Conservation (phyloP, 2,329 filamentous ascomycete genomes). For the Pochonia chlamydosporia region DNA sequence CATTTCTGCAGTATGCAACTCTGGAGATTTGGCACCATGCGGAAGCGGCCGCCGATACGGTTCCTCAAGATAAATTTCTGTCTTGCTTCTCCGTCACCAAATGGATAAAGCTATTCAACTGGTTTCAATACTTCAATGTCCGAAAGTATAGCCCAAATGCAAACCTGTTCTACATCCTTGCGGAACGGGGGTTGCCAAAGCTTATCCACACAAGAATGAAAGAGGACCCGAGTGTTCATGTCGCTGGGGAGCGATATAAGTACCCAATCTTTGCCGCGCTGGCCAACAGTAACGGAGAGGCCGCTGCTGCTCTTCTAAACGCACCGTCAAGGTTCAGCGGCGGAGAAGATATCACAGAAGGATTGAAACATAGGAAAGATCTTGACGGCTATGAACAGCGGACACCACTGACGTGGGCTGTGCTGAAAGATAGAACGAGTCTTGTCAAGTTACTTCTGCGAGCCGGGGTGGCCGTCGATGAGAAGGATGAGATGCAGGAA, state of each 20-base stretch:
- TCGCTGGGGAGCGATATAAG: constrained; percentile 23
- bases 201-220: constrained; percentile 23
- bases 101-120: constrained; percentile 26
- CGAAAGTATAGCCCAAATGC: too few relatives aligned
- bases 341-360: too few relatives aligned
- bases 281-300: too few relatives aligned
- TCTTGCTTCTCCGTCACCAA: constrained; percentile 15
- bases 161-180: constrained; percentile 29
- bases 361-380: too few relatives aligned
- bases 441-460: too few relatives aligned
- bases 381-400: too few relatives aligned
- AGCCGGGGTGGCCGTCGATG: too few relatives aligned
- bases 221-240: constrained; percentile 14
- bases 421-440: too few relatives aligned
- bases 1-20: constrained; percentile 42
- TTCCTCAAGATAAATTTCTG: constrained; percentile 27
- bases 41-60: constrained; percentile 22
- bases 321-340: too few relatives aligned
- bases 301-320: too few relatives aligned
- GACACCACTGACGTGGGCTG: too few relatives aligned
- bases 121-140: constrained; percentile 22
- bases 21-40: constrained; percentile 34
- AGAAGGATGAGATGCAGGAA: too few relatives aligned
- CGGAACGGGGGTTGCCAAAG: constrained; percentile 17
- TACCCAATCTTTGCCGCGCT: constrained; percentile 30